Evolutionary conservation across 116 monocot genomes (phyloP).

Genomic region (Papilionanthe hybrid): DNA sequence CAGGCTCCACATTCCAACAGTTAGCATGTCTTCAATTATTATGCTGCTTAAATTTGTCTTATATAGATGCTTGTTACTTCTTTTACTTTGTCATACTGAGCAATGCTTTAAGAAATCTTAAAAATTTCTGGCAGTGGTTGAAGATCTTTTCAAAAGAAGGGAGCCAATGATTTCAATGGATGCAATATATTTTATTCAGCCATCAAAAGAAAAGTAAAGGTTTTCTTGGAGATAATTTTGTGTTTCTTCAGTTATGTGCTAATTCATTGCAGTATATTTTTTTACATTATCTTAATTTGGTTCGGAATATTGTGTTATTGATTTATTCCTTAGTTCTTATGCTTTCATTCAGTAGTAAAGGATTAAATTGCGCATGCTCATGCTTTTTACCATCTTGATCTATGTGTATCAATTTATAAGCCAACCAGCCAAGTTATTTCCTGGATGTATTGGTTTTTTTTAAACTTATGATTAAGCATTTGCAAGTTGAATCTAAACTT

Average conservation of each 20-base stretch:
- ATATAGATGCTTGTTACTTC: not conserved
- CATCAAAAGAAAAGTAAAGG: slow-evolving; percentile 88
- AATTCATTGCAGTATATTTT: not conserved
- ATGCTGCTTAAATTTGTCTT: not conserved
- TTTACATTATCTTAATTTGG: not conserved
- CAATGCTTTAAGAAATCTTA: not conserved
- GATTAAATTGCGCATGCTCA: not conserved
- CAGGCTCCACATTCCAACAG: no score
- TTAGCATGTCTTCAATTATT: not conserved
- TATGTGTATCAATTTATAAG: not conserved
- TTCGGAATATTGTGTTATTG: not conserved
- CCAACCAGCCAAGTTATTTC: not conserved
- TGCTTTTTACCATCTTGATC: not conserved
- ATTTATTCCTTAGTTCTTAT: not conserved
- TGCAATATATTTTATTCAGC: slow-evolving; percentile 96
- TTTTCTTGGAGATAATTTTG: slow-evolving; percentile 12
- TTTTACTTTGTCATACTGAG: not conserved
- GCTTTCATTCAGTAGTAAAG: not conserved
- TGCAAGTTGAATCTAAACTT: not conserved
- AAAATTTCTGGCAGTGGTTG: slow-evolving; percentile 75
- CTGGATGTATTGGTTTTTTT: not conserved
- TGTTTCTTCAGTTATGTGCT: not conserved
- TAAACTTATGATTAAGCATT: not conserved
- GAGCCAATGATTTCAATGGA: slow-evolving; percentile 93
- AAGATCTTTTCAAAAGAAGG: slow-evolving; percentile 90